phyloP scores from a whole-genome alignment of 805 yeast genomes.

The Suhomyces prunicola region DNA sequence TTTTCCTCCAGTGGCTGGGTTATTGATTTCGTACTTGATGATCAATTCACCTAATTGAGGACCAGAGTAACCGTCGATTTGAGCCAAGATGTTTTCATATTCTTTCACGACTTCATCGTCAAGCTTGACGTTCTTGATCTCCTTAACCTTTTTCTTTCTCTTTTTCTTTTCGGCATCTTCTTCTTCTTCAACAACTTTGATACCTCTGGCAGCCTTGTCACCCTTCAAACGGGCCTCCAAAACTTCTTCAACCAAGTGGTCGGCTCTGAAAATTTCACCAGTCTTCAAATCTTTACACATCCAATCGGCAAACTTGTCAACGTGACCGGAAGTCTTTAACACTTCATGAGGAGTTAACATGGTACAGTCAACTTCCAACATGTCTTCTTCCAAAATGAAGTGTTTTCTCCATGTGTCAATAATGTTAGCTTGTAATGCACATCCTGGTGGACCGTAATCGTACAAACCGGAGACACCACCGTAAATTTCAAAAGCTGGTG shows the following conservation, averaged over 20 bases:
- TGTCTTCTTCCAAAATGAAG: constrained; percentile 94
- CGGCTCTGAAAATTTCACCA: constrained; percentile 98
- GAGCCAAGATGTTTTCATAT: constrained; percentile 83
- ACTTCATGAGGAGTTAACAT: constrained; percentile 98
- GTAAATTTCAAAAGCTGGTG: constrained; percentile 95
- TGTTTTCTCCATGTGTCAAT: constrained; percentile 97
- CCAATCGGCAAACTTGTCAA: constrained; percentile 98
- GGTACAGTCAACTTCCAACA: constrained; percentile 97
- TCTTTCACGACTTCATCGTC: constrained; percentile 77
- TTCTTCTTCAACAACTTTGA: constrained; percentile 47
- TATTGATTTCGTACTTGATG: constrained; percentile 74
- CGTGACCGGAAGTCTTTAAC: constrained; percentile 97
- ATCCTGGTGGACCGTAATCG: constrained; percentile 99
- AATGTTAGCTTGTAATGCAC: constrained; percentile 95
- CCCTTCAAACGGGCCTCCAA: constrained; percentile 95
- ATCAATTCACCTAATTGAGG: constrained; percentile 87
- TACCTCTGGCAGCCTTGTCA: constrained; percentile 94
- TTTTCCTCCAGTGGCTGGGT: constrained; percentile 85
- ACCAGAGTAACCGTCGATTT: constrained; percentile 95
- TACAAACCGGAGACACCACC: constrained; percentile 98
- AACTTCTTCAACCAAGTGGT: constrained; percentile 97
- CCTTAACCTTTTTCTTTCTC: constrained; percentile 76
- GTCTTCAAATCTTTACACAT: constrained; percentile 95
- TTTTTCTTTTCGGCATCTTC: constrained; percentile 70
- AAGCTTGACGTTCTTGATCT: constrained; percentile 91